phyloP scores from a whole-genome alignment of 2,329 filamentous ascomycete genomes.

The Knoxdaviesia capensis region DNA sequence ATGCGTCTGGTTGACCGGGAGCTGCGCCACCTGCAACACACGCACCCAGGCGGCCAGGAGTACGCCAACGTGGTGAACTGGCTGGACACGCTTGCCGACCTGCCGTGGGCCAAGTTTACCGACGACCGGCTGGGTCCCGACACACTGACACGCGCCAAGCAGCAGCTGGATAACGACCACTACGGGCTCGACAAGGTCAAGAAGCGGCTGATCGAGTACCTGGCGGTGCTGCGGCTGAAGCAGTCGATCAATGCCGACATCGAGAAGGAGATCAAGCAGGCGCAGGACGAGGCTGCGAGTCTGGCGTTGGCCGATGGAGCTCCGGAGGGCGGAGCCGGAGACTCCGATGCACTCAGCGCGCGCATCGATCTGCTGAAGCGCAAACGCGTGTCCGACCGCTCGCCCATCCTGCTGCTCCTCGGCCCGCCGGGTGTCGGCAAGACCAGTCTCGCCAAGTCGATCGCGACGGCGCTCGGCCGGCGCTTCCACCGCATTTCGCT shows the following conservation, averaged over 20 bases:
- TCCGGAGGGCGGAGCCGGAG: constrained; percentile 18
- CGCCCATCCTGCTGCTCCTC: constrained; percentile 80
- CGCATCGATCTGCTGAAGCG: constrained; percentile 60
- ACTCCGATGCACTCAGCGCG: constrained; percentile 20
- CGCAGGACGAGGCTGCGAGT: constrained; percentile 30
- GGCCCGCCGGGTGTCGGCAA: constrained; percentile 92
- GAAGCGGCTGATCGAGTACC: constrained; percentile 84
- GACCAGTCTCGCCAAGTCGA: constrained; percentile 82
- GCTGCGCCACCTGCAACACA: constrained; percentile 72
- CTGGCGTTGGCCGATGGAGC: constrained; percentile 18
- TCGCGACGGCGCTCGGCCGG: constrained; percentile 76
- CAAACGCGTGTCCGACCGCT: constrained; percentile 82
- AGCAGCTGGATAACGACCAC: constrained; percentile 88
- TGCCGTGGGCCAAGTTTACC: constrained; percentile 74
- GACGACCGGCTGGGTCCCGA: constrained; percentile 70
- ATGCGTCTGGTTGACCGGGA: constrained; percentile 83
- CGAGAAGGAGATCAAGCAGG: constrained; percentile 54
- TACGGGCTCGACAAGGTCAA: constrained; percentile 95
- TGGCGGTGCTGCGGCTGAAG: constrained; percentile 90
- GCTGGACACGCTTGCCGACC: constrained; percentile 80
- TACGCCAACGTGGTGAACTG: constrained; percentile 89
- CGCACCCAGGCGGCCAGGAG: constrained; percentile 90
- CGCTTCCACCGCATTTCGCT: constrained; percentile 97
- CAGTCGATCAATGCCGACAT: constrained; percentile 73
- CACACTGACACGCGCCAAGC: constrained; percentile 59